Evolutionary conservation across 768 basidiomycete species (phyloP).

Genomic region (Lactarius akahatsu): DNA sequence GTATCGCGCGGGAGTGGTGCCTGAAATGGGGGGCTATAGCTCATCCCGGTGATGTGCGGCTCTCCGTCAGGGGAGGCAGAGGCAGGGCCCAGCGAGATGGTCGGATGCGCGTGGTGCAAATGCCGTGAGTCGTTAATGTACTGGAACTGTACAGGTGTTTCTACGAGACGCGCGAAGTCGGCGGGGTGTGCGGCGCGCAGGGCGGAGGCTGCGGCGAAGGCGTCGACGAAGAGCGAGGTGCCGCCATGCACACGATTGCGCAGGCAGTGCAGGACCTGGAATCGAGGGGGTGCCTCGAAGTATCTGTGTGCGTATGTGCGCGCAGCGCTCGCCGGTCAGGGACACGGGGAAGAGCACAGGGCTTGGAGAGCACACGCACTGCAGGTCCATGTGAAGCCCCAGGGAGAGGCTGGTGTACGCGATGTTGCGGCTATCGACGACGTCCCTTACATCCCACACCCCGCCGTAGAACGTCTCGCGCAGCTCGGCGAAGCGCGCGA

Average conservation of each 20-base stretch:
- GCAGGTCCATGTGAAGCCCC: conserved; percentile 88
- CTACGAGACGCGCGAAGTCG: conserved; percentile 58
- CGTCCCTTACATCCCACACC: conserved; percentile 83
- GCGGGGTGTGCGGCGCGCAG: conserved; percentile 49
- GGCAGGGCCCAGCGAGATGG: conserved; percentile 58
- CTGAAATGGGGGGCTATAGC: conserved; percentile 96
- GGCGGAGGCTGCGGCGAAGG: conserved; percentile 57
- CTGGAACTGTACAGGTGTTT: conserved; percentile 76
- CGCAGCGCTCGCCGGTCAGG: neutral
- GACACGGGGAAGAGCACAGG: neutral
- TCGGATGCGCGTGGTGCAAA: conserved; percentile 67
- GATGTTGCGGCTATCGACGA: conserved; percentile 77
- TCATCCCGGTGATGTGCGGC: conserved; percentile 59
- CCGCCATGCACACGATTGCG: conserved; percentile 84
- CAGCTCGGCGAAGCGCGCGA: conserved; percentile 68
- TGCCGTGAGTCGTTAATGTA: conserved; percentile 92
- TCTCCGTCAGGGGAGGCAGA: conserved; percentile 8
- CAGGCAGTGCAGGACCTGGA: conserved; percentile 90
- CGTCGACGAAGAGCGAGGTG: conserved; percentile 83
- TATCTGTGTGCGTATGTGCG: conserved; percentile 53
- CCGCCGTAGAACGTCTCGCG: conserved; percentile 88
- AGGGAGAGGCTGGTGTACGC: conserved; percentile 92
- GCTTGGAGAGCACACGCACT: conserved; percentile 51
- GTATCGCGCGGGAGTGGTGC: conserved; percentile 64
- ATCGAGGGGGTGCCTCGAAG: conserved; percentile 87